phyloP scores from a whole-genome alignment of 768 basidiomycete genomes.

The Trametes gibbosa region DNA sequence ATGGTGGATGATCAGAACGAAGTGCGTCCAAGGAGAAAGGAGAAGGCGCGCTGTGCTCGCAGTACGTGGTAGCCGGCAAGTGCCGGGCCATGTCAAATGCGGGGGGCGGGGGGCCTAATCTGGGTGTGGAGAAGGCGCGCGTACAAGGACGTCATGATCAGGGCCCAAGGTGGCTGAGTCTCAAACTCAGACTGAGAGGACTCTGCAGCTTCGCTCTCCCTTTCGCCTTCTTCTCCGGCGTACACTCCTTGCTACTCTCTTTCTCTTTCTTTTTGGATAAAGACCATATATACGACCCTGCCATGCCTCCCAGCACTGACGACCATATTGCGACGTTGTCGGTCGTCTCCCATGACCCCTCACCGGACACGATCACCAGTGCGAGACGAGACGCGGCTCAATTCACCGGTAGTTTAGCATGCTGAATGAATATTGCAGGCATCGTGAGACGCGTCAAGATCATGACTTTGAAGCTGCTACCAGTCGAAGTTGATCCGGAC shows the following conservation, averaged over 20 bases:
- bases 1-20: conserved; percentile 14
- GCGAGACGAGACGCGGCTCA: conserved; percentile 26
- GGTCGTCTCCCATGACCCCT: conserved; percentile 39
- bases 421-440: conserved; percentile 41
- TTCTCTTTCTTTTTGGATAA: no score
- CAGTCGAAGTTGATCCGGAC: conserved; percentile 70
- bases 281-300: not conserved
- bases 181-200: no score
- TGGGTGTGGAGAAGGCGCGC: not conserved
- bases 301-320: conserved; percentile 21
- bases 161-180: not conserved
- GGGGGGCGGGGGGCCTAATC: conserved; percentile 2
- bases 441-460: conserved; percentile 78
- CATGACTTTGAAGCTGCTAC: conserved; percentile 71
- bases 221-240: not conserved
- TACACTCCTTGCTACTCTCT: not conserved
- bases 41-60: conserved; percentile 3
- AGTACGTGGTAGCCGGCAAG: conserved; percentile 1
- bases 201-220: not conserved
- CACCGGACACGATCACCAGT: conserved; percentile 79
- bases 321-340: conserved; percentile 35
- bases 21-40: not conserved
- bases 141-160: conserved; percentile 5
- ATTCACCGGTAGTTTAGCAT: not conserved
- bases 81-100: conserved; percentile 2